phyloP scores from a whole-genome alignment of 1,284 basidiomycete genomes.

The Apiotrichum siamense region DNA sequence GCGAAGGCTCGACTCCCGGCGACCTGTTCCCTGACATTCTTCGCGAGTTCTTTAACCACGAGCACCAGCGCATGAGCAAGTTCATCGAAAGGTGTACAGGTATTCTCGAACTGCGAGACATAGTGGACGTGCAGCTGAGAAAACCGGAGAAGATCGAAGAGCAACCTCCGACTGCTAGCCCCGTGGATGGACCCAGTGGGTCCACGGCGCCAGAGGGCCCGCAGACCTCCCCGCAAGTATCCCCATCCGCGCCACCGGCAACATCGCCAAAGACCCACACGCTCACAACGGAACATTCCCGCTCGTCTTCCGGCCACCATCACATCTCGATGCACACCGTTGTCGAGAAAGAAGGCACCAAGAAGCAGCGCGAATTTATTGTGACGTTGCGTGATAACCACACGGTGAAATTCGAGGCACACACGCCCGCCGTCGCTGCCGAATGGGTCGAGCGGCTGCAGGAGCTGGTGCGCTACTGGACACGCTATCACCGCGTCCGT shows the following conservation, averaged over 20 bases:
- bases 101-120: constrained; percentile 37
- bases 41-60: constrained; percentile 24
- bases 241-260: no score
- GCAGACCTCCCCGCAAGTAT: no score
- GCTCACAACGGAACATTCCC: not conserved
- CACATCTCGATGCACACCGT: not conserved
- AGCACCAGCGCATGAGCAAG: constrained; percentile 27
- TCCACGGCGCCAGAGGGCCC: no score
- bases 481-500: constrained; percentile 35
- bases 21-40: constrained; percentile 34
- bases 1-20: constrained; percentile 26
- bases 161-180: no score
- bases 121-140: constrained; percentile 23
- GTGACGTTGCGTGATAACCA: constrained; percentile 18
- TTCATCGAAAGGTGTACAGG: constrained; percentile 34
- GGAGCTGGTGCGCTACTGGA: constrained; percentile 36
- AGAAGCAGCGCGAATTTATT: constrained; percentile 25
- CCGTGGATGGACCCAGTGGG: no score
- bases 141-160: not conserved
- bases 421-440: constrained; percentile 23
- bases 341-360: constrained; percentile 3
- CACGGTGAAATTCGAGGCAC: constrained; percentile 18
- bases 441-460: constrained; percentile 41
- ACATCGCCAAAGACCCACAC: no score
- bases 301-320: not conserved